These are phyloP conservation scores for Tylopilus subfusipes DNA, from an alignment of 768 basidiomycete genomes.

Conservation along the genomic window DNA sequence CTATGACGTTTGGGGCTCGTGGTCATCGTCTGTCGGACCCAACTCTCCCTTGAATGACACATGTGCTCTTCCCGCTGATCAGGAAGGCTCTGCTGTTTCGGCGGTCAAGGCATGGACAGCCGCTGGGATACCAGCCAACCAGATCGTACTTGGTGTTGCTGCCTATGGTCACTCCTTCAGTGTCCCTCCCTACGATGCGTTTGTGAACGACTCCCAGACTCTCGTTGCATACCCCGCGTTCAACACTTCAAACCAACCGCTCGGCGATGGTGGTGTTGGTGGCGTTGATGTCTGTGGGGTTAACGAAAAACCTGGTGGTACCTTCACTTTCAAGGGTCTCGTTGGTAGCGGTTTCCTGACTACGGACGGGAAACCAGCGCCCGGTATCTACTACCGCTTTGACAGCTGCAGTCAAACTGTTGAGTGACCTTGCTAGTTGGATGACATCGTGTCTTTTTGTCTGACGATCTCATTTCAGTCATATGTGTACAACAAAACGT, in stretches of 20 bases:
- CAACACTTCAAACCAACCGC: conserved; percentile 38
- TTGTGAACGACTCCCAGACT: conserved; percentile 31
- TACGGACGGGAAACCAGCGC: conserved; percentile 22
- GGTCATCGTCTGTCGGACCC: conserved; percentile 59
- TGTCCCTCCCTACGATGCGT: conserved; percentile 38
- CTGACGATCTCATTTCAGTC: not conserved
- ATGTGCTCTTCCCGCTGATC: conserved; percentile 58
- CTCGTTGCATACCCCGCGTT: conserved; percentile 51
- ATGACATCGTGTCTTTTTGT: not conserved
- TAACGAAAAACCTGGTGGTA: conserved; percentile 43
- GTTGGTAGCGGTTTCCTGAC: conserved; percentile 53
- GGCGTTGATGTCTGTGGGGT: conserved; percentile 46
- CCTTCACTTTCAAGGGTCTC: conserved; percentile 59
- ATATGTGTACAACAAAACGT: not conserved
- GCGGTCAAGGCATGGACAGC: conserved; percentile 68
- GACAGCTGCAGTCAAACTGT: conserved; percentile 75
- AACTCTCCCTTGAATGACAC: conserved; percentile 79
- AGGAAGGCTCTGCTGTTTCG: conserved; percentile 69
- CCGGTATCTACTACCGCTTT: conserved; percentile 50
- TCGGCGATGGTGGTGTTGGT: conserved; percentile 48
- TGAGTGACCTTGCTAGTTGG: conserved; percentile 21
- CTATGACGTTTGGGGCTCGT: conserved; percentile 59
- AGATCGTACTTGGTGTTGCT: conserved; percentile 80
- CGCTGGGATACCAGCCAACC: conserved; percentile 66
- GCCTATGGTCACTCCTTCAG: conserved; percentile 76